Evolutionary conservation across 2,329 filamentous ascomycete species (phyloP).

Genomic region (Fusarium dlaminii): DNA sequence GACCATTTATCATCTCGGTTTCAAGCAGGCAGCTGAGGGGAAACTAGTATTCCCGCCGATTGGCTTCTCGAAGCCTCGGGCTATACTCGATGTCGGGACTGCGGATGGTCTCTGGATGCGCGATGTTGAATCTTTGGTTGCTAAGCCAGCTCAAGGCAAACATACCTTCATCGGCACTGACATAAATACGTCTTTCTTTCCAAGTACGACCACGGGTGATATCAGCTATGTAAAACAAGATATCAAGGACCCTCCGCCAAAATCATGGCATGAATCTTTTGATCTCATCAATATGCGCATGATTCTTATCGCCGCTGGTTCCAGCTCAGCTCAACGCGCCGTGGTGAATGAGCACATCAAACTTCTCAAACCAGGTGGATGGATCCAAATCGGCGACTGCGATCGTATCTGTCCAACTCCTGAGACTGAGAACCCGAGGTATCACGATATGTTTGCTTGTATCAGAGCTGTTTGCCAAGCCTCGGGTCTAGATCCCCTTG

Average conservation of each 20-base stretch:
- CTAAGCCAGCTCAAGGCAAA: neutral
- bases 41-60: neutral
- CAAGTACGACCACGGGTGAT: rapidly evolving
- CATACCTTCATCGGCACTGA: constrained; percentile 3
- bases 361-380: constrained; percentile 8
- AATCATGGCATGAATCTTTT: neutral
- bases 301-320: constrained; percentile 12
- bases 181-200: constrained; percentile 8
- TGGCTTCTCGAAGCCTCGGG: neutral
- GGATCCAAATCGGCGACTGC: constrained; percentile 11
- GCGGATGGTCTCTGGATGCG: constrained; percentile 16
- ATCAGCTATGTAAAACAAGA: neutral
- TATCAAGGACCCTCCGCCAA: neutral
- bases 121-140: neutral
- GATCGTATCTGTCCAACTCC: constrained; percentile 7
- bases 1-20: constrained; percentile 3
- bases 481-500: neutral
- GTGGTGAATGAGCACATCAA: neutral
- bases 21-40: neutral
- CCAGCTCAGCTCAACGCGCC: neutral
- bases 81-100: neutral
- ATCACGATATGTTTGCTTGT: constrained; percentile 2
- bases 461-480: constrained; percentile 1
- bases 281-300: constrained; percentile 13
- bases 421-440: neutral